Percentiles rank a stretch among this genome's conserved stretches.
Evolutionary conservation across 1,139 yeast species (phyloP).

Genomic region (Candida mesenterica): DNA sequence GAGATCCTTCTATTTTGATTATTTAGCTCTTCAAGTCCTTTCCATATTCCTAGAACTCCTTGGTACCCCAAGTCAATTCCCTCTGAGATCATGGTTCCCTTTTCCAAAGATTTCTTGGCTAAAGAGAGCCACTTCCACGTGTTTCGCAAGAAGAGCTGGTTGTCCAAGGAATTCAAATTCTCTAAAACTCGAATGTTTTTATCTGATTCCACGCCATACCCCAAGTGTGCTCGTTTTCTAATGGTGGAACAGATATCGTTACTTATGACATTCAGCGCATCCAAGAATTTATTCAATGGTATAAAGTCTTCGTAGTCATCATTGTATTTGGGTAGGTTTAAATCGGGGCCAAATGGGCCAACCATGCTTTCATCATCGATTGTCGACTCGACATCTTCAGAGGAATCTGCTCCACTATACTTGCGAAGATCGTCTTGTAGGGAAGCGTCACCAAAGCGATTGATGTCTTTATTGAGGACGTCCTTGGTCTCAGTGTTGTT

Average conservation of each 20-base stretch:
- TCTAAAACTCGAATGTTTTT: conserved; percentile 63
- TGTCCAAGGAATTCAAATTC: conserved; percentile 50
- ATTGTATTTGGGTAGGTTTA: conserved; percentile 15
- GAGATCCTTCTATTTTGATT: conserved; percentile 49
- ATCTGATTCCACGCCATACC: conserved; percentile 73
- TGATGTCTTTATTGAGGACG: neutral
- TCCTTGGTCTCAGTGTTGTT: neutral
- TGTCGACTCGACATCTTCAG: conserved; percentile 33
- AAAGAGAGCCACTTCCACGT: conserved; percentile 90
- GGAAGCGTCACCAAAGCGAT: conserved; percentile 12
- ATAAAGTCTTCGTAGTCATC: conserved; percentile 27
- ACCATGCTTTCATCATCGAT: conserved; percentile 30
- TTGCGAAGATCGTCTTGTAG: conserved; percentile 20
- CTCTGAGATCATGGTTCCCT: conserved; percentile 67
- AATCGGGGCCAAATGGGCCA: conserved; percentile 13
- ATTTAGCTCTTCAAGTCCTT: conserved; percentile 63
- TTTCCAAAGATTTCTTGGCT: conserved; percentile 64
- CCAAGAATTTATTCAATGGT: conserved; percentile 34
- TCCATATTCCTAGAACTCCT: conserved; percentile 91
- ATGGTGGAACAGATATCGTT: conserved; percentile 69
- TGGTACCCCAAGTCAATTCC: conserved; percentile 78
- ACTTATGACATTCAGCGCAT: conserved; percentile 40
- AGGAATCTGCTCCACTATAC: conserved; percentile 20
- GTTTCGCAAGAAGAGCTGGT: conserved; percentile 60
- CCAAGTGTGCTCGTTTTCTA: conserved; percentile 64